A percentile compares a stretch with the other conserved stretches of the same genome.
These are phyloP conservation scores for Trifolium repens DNA, from an alignment of 306 rosid species.

Conservation along the genomic window DNA sequence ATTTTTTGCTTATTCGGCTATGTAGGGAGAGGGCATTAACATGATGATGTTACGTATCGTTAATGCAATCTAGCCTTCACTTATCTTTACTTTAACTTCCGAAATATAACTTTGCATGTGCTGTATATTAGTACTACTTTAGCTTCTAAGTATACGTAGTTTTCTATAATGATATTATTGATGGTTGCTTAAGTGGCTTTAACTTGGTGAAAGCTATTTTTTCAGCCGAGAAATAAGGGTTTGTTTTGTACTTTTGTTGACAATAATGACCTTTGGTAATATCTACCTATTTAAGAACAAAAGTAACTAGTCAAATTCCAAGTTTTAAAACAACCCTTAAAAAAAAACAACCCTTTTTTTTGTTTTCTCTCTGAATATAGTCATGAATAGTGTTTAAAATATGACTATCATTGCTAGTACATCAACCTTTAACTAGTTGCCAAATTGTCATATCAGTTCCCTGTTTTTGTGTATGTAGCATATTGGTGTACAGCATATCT, in stretches of 20 bases:
- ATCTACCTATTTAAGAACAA: no score
- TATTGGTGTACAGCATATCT: neutral
- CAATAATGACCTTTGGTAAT: no score
- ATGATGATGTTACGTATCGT: neutral
- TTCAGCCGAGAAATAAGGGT: neutral
- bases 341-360: neutral
- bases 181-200: neutral
- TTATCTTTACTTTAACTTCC: neutral
- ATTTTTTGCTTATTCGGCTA: neutral
- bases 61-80: neutral
- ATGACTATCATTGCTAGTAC: neutral
- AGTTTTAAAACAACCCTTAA: neutral
- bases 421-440: no score
- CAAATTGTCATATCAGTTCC: neutral
- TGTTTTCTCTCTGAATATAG: neutral
- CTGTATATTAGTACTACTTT: neutral
- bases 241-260: neutral
- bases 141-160: neutral
- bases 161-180: neutral
- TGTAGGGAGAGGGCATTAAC: neutral
- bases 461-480: constrained; percentile 25
- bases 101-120: neutral
- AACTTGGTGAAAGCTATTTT: neutral
- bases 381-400: neutral
- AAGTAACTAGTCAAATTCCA: no score